Conservation (phyloP, 2,329 filamentous ascomycete genomes). For the Clonostachys rhizophaga region DNA sequence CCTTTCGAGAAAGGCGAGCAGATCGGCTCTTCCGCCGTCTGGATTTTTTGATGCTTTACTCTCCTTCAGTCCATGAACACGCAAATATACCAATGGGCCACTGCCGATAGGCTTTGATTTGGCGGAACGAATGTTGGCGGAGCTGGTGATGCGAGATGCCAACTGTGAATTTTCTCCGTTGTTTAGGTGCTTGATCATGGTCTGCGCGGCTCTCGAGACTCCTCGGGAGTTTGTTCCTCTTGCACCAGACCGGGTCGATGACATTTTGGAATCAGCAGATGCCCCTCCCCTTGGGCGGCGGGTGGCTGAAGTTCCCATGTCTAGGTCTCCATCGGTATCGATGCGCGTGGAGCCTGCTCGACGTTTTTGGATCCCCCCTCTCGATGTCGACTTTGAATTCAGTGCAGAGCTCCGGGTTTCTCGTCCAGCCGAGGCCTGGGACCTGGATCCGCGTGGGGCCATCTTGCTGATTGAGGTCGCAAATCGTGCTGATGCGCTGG, state of each 20-base stretch:
- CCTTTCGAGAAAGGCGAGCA: constrained; percentile 66
- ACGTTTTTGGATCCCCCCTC: constrained; percentile 48
- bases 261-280: constrained; percentile 14
- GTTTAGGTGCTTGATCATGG: constrained; percentile 34
- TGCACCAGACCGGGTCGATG: constrained; percentile 21
- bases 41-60: constrained; percentile 65
- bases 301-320: constrained; percentile 41
- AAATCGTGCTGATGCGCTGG: neutral
- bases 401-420: constrained; percentile 19
- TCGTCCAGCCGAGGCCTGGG: constrained; percentile 12
- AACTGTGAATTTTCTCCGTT: constrained; percentile 24
- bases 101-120: constrained; percentile 13
- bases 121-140: constrained; percentile 13
- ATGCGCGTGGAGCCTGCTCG: constrained; percentile 27
- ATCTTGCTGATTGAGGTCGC: constrained; percentile 10
- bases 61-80: constrained; percentile 58
- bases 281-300: constrained; percentile 23
- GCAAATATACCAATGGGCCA: constrained; percentile 26
- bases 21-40: constrained; percentile 61
- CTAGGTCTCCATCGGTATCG: constrained; percentile 55
- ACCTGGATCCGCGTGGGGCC: constrained; percentile 25
- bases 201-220: constrained; percentile 31
- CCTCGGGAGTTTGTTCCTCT: constrained; percentile 18
- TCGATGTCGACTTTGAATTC: constrained; percentile 22
- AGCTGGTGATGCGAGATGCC: constrained; percentile 24